Evolutionary conservation across 345 rosid species (phyloP).

Genomic region (Populus tremula): DNA sequence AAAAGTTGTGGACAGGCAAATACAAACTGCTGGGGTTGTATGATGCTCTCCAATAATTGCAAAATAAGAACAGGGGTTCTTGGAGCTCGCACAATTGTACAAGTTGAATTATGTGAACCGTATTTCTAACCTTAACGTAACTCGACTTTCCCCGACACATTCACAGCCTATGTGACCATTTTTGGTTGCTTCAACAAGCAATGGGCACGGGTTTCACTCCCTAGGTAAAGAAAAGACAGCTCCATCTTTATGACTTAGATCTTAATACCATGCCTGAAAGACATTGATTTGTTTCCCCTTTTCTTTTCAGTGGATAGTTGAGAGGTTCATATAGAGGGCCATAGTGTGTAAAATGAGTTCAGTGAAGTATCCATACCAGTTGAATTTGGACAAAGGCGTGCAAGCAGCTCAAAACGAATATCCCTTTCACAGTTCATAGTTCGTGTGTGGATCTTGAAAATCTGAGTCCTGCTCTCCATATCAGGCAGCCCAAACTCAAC

Average conservation of each 20-base stretch:
- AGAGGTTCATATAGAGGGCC: background rate
- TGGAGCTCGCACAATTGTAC: background rate
- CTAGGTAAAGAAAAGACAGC: background rate
- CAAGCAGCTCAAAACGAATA: slow-evolving; percentile 86
- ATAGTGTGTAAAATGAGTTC: background rate
- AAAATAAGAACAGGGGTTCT: background rate
- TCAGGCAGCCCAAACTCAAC: slow-evolving; percentile 96
- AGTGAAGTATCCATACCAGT: slow-evolving; percentile 48
- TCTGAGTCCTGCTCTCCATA: slow-evolving; percentile 87
- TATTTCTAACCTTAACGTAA: no score
- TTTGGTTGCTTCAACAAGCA: background rate
- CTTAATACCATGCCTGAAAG: background rate
- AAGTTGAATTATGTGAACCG: no score
- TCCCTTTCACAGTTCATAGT: slow-evolving; percentile 93
- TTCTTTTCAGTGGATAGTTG: no score
- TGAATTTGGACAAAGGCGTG: slow-evolving; percentile 91
- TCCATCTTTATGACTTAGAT: no score
- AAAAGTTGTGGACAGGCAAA: background rate
- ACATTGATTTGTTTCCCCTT: no score
- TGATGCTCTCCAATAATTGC: background rate
- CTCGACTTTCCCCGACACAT: no score
- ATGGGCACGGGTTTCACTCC: background rate
- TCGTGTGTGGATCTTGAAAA: slow-evolving; percentile 87
- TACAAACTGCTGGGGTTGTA: background rate
- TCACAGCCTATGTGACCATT: background rate